Percentiles rank a stretch among this genome's conserved stretches.
Evolutionary conservation across 1,284 basidiomycete genomes (phyloP).

Genomic region (Malassezia psittaci): DNA sequence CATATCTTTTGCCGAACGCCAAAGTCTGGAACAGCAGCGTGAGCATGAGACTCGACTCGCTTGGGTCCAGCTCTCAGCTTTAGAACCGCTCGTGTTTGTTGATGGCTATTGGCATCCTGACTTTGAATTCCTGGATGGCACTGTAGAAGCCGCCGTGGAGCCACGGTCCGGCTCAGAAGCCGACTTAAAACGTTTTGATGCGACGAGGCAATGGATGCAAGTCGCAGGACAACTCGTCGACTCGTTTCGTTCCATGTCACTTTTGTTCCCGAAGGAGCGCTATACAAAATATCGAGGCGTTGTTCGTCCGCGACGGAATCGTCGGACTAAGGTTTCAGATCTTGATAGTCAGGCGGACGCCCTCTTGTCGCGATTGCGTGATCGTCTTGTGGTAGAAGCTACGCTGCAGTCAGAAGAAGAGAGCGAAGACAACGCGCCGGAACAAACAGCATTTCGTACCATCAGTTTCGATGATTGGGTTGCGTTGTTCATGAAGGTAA

Average conservation of each 20-base stretch:
- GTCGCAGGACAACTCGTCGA: slow-evolving; percentile 77
- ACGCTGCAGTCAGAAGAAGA: slow-evolving; percentile 48
- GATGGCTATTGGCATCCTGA: slow-evolving; percentile 35
- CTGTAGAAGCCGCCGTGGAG: slow-evolving; percentile 12
- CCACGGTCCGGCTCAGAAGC: slow-evolving; percentile 13
- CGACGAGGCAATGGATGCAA: slow-evolving; percentile 60
- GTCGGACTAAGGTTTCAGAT: slow-evolving; percentile 9
- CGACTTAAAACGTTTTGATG: slow-evolving; percentile 38
- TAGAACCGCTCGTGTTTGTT: slow-evolving; percentile 32
- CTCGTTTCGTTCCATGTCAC: slow-evolving; percentile 72
- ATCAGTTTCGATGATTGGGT: slow-evolving; percentile 80
- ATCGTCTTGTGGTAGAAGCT: slow-evolving; percentile 54
- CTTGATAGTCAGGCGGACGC: slow-evolving; percentile 55
- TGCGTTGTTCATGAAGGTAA: slow-evolving; percentile 68
- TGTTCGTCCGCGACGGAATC: slow-evolving; percentile 8
- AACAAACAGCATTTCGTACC: slow-evolving; percentile 58
- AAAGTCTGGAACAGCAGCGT: slow-evolving; percentile 29
- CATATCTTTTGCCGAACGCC: slow-evolving; percentile 12
- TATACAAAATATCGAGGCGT: slow-evolving; percentile 18
- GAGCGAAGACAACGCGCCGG: slow-evolving; percentile 26
- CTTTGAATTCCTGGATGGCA: slow-evolving; percentile 24
- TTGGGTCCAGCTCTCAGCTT: slow-evolving; percentile 28
- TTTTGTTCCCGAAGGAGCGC: slow-evolving; percentile 65
- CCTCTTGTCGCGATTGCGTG: slow-evolving; percentile 64
- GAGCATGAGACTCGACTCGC: slow-evolving; percentile 38